Evolutionary conservation across 2,329 filamentous ascomycete species (phyloP), one percentile per base, ranked within the genome.

Genomic region (Biscogniauxia marginata): DNA sequence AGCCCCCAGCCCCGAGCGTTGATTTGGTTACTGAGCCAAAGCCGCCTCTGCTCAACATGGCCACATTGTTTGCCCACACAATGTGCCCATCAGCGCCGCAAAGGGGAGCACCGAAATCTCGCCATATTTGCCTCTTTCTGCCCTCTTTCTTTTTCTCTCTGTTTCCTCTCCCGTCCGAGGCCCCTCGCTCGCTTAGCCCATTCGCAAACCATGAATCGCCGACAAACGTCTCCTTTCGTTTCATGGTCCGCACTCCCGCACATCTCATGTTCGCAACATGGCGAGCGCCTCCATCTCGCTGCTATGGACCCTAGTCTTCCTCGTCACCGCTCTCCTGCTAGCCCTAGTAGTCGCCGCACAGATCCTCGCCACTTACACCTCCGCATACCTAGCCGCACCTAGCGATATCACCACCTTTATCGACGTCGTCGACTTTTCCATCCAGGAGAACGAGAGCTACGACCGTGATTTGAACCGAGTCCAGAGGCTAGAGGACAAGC

Each of bases 361-460:
- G 67, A 76, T 79, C 59, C 68, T 77, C 54, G 75, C 77, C 61
- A 77, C 77, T 51, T 84, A 84, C 68, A 77, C 77, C 51, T 70
- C 76, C 56, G 84, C 83, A 18, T 87, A 85, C 71, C 66, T 79
- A 46, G 78, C 76, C 34, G 85, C 85, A 23, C 84, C 84, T 23
- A 75, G 74, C 60, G 84, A 87, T 70, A 77, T 86, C 54, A 72
- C 72, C 56, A 78, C 78, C 55, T 84, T 87, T 64, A 70, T 86
- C 65, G 84, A 86, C 66, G 77, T 81, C 16, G 78, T 84, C 65
- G 84, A 86, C 68, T 84, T 79, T 65, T 89, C 83, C 43, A 76
- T 85, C 49, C 75, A 81, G 63, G 85, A 87, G 69, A 87, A 86
- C 65, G 84, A 87, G 70, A 82, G 77, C 65, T 86, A 86, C 67